Evolutionary conservation across 2,329 filamentous ascomycete species (phyloP), one percentile per base, ranked within the genome.

Genomic region (Monascus ruber): DNA sequence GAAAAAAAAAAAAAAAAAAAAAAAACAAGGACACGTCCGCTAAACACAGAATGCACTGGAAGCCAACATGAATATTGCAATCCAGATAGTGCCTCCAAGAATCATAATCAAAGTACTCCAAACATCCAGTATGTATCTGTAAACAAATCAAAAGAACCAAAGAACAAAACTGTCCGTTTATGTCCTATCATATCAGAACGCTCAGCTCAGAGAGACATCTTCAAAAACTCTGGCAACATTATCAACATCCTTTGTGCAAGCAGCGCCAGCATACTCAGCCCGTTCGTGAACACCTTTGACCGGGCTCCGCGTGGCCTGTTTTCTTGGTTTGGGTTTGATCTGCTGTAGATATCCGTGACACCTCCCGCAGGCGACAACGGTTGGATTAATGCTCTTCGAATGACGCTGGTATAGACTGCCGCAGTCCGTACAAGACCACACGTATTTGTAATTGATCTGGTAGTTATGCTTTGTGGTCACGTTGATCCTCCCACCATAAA

Each of bases 401-500:
- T 96, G 89, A 4, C 89, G 72, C 54, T 87, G 84, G 59, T 83
- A 93, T 56, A 84, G 80, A 27, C 73, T 64, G 0, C 68, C 73
- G 55, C 91, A 96, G 3, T 55, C 59, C 4, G 59, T 65, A 57
- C 89, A 96, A 33, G 74, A 69, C 89, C 91, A 96, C 17, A 88
- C 65, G 56, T 89, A 98, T 65, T 89, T 93, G 67, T 85, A 94
- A 50, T 88, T 82, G 53, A 96, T 96, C 36, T 81, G 75, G 59
- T 95, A 98, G 27, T 70, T 75, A 62, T 98, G 89, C 55, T 85
- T 93, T 0, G 88, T 95, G 1, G 87, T 94, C 17, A 96, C 85
- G 28, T 80, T 65, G 33, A 95, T 65, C 3, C 56, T 74, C 2
- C 76, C 69, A 35, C 73, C 56, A 2, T 66, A 71, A 48, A 88